Base-by-base conservation (phyloP, 2,329 filamentous ascomycete genomes). In the Diplodia sapinea region DNA sequence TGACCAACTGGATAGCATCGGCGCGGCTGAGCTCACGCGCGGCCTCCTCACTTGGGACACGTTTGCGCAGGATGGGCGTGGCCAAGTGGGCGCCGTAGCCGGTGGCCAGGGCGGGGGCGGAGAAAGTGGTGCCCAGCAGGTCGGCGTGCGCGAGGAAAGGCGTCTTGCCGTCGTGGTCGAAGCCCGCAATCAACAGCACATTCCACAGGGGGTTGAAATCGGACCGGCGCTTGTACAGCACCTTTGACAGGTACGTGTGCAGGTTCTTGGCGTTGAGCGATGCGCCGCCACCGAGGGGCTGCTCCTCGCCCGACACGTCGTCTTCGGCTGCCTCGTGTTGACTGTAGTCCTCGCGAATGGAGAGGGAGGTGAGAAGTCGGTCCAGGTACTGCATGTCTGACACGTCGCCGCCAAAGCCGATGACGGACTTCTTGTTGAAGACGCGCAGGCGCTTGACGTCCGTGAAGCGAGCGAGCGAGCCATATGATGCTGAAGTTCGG, bases 311-410 rank as follows among this genome's bases (percentile, higher is more conserved):
- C 74, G 83, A 81, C 75, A 82, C 69, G 76, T 81, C 75, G 73
- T 79, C 72, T 80, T 77, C 65, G 56, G 55, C 65, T 13, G 57
- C 36, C n/a, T 59, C 55, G 15, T 54, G 33, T 31, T 57, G 54
- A 68, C 86, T 86, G 85, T 99, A 98, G 78, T 93, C 91, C 85
- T 98, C 94, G 79, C 91, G 87, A 80, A 96, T 93, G 78, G 91
- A 89, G 74, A 98, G 90, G 70, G 92, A 91, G 76, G 87, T 90
- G 73, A 99, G 90, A 76, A 97, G 88, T 74, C 95, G 90, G 87
- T 97, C 91, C 73, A 99, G 89, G 84, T 96, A 96, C 85, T 99
- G 95, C 95, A 99, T 98, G 84, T 99, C 95, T 71, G 92, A 96
- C 74, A 99, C 90, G 83, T 99, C 95, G 79, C 95, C 95, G 79